phyloP scores from a whole-genome alignment of 2,329 filamentous ascomycete species.

The Pseudohalonectria lignicola region DNA sequence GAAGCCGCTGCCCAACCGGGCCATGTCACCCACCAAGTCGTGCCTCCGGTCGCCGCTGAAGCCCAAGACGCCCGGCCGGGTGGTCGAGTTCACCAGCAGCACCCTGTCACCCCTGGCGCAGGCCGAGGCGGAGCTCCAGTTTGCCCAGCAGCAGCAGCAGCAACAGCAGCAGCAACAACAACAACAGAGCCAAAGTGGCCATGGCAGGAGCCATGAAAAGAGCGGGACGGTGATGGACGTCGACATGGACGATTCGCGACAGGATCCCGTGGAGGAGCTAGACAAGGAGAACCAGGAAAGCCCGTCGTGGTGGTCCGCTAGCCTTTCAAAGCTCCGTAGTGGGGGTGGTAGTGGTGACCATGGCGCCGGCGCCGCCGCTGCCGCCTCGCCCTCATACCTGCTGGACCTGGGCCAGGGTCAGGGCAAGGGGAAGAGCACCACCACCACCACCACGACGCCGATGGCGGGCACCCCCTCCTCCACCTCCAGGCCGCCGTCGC shows the following conservation, averaged over 20 bases:
- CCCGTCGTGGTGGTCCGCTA: too few relatives aligned
- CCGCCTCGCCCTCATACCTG: background rate
- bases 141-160: background rate
- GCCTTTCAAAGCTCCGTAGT: too few relatives aligned
- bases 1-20: slow-evolving; percentile 35
- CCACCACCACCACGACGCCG: slow-evolving; percentile 1
- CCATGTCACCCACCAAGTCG: slow-evolving; percentile 46
- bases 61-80: slow-evolving; percentile 43
- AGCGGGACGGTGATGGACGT: background rate
- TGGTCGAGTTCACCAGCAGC: slow-evolving; percentile 46
- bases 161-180: too few relatives aligned
- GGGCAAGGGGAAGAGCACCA: slow-evolving; percentile 1
- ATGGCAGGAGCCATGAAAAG: too few relatives aligned
- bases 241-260: background rate
- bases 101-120: slow-evolving; percentile 34
- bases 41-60: slow-evolving; percentile 46
- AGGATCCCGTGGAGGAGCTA: slow-evolving; percentile 2
- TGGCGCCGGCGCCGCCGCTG: slow-evolving; percentile 4
- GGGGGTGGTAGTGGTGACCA: too few relatives aligned
- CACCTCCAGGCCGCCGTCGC: too few relatives aligned
- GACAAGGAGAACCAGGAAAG: slow-evolving; percentile 2
- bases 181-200: too few relatives aligned
- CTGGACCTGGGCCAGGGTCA: too few relatives aligned
- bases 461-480: background rate
- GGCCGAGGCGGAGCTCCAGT: slow-evolving; percentile 13